Conservation (phyloP, 2,329 filamentous ascomycete genomes). For the Pyrenophora teres region DNA sequence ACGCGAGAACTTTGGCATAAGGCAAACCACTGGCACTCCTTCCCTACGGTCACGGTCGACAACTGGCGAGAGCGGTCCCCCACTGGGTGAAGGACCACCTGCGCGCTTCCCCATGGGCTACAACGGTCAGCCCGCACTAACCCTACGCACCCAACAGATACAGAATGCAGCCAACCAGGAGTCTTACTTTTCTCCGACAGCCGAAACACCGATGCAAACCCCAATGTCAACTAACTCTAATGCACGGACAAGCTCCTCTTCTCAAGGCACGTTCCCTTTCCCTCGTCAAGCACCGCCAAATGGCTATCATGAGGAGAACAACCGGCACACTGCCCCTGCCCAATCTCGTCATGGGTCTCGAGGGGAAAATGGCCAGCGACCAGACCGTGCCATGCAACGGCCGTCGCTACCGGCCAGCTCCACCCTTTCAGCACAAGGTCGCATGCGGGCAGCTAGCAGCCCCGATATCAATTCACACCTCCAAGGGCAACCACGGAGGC, state of each 20-base stretch:
- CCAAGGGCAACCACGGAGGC: slow-evolving; percentile 61
- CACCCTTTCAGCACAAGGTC: slow-evolving; percentile 54
- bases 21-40: slow-evolving; percentile 72
- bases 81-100: slow-evolving; percentile 59
- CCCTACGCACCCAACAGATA: slow-evolving; percentile 67
- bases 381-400: slow-evolving; percentile 69
- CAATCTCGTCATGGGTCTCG: slow-evolving; percentile 77
- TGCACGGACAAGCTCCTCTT: slow-evolving; percentile 70
- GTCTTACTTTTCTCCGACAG: slow-evolving; percentile 91
- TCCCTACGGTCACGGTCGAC: slow-evolving; percentile 77
- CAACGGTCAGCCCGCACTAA: slow-evolving; percentile 62
- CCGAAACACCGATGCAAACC: slow-evolving; percentile 80
- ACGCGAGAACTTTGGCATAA: slow-evolving; percentile 58
- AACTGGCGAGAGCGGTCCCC: slow-evolving; percentile 71
- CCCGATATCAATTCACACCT: slow-evolving; percentile 79
- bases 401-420: slow-evolving; percentile 76
- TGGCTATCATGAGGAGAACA: slow-evolving; percentile 71
- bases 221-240: slow-evolving; percentile 62
- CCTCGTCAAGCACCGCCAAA: slow-evolving; percentile 73
- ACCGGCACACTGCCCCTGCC: slow-evolving; percentile 86
- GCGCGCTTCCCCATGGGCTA: slow-evolving; percentile 71
- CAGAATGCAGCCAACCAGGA: slow-evolving; percentile 72
- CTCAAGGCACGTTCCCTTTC: slow-evolving; percentile 80
- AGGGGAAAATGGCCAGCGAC: slow-evolving; percentile 71
- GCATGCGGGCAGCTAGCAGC: slow-evolving; percentile 90